Base-by-base conservation (phyloP, 1,139 yeast species). In the Hyphopichia buzzinii region DNA sequence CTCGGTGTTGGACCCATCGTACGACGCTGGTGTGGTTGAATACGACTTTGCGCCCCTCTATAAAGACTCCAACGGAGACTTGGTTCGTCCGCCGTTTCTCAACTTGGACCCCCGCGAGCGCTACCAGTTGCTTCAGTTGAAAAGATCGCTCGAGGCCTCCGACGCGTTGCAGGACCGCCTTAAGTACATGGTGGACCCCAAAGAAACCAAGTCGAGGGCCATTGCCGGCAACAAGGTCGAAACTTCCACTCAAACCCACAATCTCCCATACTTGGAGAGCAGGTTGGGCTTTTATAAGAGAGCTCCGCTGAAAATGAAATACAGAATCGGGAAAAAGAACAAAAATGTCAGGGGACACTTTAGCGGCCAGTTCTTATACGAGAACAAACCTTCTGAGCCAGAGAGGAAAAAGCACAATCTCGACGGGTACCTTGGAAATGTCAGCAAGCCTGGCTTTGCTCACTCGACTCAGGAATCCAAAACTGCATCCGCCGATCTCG, bases 81-180 rank as follows among this genome's bases (percentile, higher is more conserved):
- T 67, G 34, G 69, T 63, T 2, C 55, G 77, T 35, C 76, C 77
- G 0, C 74, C 76, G n/a, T 67, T 69, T 44, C 68, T 71, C 26
- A 67, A 67, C 36, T 55, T 70, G 33, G 74, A 69, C 37, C 77
- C 76, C 0, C 47, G 63, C 25, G 76, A 71, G 45, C 54, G 77
- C 30, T 67, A 70, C 43, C 70, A 67, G 13, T 52, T 71, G 33
- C 49, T 71, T 29, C 72, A 67, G 42, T 48, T 70, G 37, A 71
- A 70, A 39, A 56, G 57, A 39, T 57, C 72, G 2, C 49, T 68
- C 6, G 69, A 69, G 40, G 60, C 65, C 1, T 57, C 72, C 0
- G 63, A 64, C 31, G 52, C 58, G 2, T 46, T 67, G 25, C 63
- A 63, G 39, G 43, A 53, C 12, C 49, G 62, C 39, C 49, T 67